phyloP scores from a whole-genome alignment of 169 alveolate species.

The Plasmodium fragile region DNA sequence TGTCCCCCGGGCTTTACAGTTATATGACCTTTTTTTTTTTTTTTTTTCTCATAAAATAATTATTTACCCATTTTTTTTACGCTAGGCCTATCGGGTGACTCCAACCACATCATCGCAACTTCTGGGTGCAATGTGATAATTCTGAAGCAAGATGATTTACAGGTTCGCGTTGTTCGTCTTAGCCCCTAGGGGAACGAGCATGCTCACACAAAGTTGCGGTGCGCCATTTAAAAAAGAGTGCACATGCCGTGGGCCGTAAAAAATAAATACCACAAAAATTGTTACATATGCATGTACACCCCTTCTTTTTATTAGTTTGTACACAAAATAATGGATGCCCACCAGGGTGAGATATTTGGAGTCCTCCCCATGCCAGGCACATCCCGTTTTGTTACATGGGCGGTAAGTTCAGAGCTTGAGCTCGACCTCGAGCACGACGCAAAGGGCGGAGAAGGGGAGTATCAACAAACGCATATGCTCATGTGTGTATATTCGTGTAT shows the following conservation, averaged over 20 bases:
- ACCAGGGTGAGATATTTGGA: background rate
- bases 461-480: background rate
- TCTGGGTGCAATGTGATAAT: slow-evolving; percentile 20
- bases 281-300: background rate
- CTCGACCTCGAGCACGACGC: background rate
- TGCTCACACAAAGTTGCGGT: background rate
- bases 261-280: background rate
- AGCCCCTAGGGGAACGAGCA: background rate
- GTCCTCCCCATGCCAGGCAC: slow-evolving; percentile 28
- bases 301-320: background rate
- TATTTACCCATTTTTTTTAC: background rate
- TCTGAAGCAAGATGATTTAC: slow-evolving; percentile 36
- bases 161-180: background rate
- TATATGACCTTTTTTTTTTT: background rate
- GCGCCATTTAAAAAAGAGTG: background rate
- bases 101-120: slow-evolving; percentile 15
- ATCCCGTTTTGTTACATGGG: slow-evolving; percentile 45
- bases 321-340: slow-evolving; percentile 47
- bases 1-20: background rate
- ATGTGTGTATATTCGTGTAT: background rate
- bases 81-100: slow-evolving; percentile 31
- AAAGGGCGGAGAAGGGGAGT: background rate
- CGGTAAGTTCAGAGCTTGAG: slow-evolving; percentile 21
- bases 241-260: background rate
- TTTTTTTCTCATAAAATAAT: background rate